Evolutionary conservation across 2,329 filamentous ascomycete genomes (phyloP).

Genomic region (Aspergillus sojae): DNA sequence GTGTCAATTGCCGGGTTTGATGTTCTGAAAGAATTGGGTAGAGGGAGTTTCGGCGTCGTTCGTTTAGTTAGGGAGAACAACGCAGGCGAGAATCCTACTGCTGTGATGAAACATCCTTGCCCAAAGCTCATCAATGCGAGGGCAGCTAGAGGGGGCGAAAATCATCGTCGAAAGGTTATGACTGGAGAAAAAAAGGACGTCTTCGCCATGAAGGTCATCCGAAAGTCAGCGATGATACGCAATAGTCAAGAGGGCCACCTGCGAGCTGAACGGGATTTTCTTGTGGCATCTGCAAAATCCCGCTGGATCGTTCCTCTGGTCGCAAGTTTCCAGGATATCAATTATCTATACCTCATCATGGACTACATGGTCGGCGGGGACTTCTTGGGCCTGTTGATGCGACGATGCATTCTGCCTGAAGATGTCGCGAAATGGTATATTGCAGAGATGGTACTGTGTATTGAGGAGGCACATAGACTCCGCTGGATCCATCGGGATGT

Average conservation of each 20-base stretch:
- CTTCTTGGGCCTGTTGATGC: conserved; percentile 82
- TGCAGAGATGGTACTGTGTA: conserved; percentile 92
- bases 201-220: conserved; percentile 96
- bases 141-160: conserved; percentile 15
- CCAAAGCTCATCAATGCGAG: neutral
- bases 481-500: conserved; percentile 93
- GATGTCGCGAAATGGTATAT: conserved; percentile 80
- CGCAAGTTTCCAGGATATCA: conserved; percentile 83
- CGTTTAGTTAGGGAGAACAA: conserved; percentile 73
- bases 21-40: conserved; percentile 78
- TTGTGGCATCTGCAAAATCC: conserved; percentile 85
- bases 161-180: conserved; percentile 32
- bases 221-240: conserved; percentile 88
- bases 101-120: neutral
- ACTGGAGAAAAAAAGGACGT: conserved; percentile 58
- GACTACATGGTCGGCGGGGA: conserved; percentile 98
- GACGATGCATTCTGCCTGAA: conserved; percentile 81
- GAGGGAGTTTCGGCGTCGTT: conserved; percentile 93
- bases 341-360: conserved; percentile 90
- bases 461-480: conserved; percentile 87
- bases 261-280: conserved; percentile 85
- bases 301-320: conserved; percentile 88
- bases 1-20: conserved; percentile 71
- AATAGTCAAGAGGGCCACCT: conserved; percentile 92
- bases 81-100: neutral